phyloP scores from a whole-genome alignment of 148 eudicot genomes.

The Diospyros kaki region DNA sequence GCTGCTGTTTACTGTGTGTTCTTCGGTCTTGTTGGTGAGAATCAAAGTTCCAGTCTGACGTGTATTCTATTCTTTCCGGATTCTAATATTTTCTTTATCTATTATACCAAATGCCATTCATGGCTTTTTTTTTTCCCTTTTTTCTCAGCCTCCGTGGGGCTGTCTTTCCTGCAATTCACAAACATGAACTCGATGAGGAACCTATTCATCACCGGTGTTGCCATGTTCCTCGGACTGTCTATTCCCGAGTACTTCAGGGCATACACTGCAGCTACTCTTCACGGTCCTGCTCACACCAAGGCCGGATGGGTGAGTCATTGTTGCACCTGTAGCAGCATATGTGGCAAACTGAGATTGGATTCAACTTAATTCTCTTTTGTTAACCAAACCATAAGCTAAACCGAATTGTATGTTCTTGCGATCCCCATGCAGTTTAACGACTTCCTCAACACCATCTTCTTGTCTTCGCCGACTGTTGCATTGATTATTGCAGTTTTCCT shows the following conservation, averaged over 20 bases:
- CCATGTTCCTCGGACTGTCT: slow-evolving; percentile 86
- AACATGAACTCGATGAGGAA: slow-evolving; percentile 33
- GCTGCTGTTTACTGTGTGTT: slow-evolving; percentile 88
- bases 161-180: slow-evolving; percentile 9
- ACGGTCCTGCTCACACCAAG: slow-evolving; percentile 86
- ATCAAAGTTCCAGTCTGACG: background rate
- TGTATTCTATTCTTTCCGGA: background rate
- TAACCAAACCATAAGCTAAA: too few relatives aligned
- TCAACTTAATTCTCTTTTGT: background rate
- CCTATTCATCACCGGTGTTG: slow-evolving; percentile 80
- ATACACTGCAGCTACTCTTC: slow-evolving; percentile 66
- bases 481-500: slow-evolving; percentile 74
- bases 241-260: slow-evolving; percentile 90
- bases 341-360: too few relatives aligned
- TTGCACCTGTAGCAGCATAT: background rate
- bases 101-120: too few relatives aligned
- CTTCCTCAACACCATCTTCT: slow-evolving; percentile 81
- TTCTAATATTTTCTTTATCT: too few relatives aligned
- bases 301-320: slow-evolving; percentile 85
- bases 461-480: slow-evolving; percentile 84
- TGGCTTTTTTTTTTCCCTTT: background rate
- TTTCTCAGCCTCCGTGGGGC: background rate
- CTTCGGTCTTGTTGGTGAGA: slow-evolving; percentile 89
- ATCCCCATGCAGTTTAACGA: slow-evolving; percentile 78
- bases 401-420: background rate